These are phyloP conservation scores for Pinus albicaulis DNA, from an alignment of 75 land plant genomes.

Conservation along the genomic window DNA sequence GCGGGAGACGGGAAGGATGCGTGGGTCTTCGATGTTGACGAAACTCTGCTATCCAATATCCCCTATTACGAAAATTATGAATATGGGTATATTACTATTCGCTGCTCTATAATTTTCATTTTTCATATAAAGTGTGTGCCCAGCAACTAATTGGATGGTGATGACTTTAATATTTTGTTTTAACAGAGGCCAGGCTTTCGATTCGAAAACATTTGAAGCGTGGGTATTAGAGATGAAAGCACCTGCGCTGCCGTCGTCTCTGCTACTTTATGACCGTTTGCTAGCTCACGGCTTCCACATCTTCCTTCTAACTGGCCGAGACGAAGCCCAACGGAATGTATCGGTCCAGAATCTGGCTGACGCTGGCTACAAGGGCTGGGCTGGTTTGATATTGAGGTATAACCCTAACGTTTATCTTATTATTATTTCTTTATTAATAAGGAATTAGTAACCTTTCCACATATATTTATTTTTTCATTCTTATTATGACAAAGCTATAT, in stretches of 20 bases:
- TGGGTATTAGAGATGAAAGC: no score
- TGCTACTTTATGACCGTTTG: conserved; percentile 46
- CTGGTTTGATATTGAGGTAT: conserved; percentile 67
- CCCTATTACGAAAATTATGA: conserved; percentile 27
- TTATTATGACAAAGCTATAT: no score
- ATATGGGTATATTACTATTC: conserved; percentile 38
- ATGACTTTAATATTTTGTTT: conserved; percentile 61
- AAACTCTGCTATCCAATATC: conserved; percentile 33
- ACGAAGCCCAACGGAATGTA: conserved; percentile 46
- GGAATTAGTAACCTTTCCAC: no score
- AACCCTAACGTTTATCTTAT: no score
- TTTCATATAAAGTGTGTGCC: conserved; percentile 27
- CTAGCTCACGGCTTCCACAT: conserved; percentile 32
- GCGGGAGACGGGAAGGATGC: conserved; percentile 33
- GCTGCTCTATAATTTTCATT: background rate
- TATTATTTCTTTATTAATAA: no score
- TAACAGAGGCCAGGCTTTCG: conserved; percentile 49
- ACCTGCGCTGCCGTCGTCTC: no score
- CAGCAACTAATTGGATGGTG: conserved; percentile 32
- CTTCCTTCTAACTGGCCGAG: conserved; percentile 29
- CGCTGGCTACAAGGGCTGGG: conserved; percentile 61
- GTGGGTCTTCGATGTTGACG: conserved; percentile 40
- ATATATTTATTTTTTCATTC: no score
- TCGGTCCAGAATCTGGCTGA: conserved; percentile 45
- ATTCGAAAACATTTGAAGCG: conserved; percentile 35